Conservation (phyloP, 257 asterid genomes). For the Jacaranda mimosifolia region DNA sequence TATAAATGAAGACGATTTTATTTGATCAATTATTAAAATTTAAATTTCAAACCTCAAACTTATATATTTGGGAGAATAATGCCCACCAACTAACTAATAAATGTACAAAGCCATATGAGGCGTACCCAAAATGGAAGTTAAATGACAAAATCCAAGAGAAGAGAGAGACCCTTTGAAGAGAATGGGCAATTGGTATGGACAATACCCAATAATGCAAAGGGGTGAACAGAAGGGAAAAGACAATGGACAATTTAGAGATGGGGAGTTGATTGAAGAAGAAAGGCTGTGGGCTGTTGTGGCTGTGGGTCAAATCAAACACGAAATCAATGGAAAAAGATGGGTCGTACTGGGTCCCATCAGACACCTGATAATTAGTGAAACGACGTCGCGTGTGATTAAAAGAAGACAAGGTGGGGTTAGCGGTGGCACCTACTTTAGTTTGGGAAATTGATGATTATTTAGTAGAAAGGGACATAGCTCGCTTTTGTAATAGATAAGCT, state of each 20-base stretch:
- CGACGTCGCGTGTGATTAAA: constrained; percentile 28
- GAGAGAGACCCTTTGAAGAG: neutral
- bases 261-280: constrained; percentile 38
- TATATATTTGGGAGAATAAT: too few relatives aligned
- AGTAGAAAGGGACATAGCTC: constrained; percentile 37
- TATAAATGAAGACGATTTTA: too few relatives aligned
- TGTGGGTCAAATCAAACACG: neutral
- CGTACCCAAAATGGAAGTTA: too few relatives aligned
- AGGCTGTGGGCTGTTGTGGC: constrained; percentile 4
- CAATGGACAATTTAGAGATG: constrained; percentile 17
- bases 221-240: constrained; percentile 2
- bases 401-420: constrained; percentile 19
- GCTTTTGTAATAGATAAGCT: constrained; percentile 43
- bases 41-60: too few relatives aligned
- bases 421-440: constrained; percentile 38
- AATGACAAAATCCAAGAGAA: constrained; percentile 7
- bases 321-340: constrained; percentile 16
- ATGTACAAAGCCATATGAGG: too few relatives aligned
- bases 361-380: constrained; percentile 30
- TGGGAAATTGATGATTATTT: constrained; percentile 46
- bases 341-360: constrained; percentile 21
- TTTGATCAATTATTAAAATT: too few relatives aligned
- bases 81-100: too few relatives aligned
- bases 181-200: neutral
- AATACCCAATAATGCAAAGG: constrained; percentile 34